Base-by-base conservation (phyloP, 179 eudicot species). In the Patellifolia procumbens region DNA sequence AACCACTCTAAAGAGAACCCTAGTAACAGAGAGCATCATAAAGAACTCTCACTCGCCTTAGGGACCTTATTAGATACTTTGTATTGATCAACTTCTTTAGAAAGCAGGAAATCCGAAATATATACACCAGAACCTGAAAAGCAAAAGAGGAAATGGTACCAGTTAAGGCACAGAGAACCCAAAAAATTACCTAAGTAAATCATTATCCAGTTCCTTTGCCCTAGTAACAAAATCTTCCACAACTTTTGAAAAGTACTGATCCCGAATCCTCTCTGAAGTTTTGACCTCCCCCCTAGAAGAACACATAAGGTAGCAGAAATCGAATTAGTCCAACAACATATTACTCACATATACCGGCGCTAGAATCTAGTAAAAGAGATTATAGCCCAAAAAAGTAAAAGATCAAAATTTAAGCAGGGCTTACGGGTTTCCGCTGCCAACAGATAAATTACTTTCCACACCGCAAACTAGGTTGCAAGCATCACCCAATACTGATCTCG, bases 401-500 rank as follows among this genome's bases (percentile, higher is more conserved):
- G 73, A 26, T 74, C 68, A 74, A 26, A 74, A 28, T 48, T 35
- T 34, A 24, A 20, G 60, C 20, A 76, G 70, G 60, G 60, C 98
- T 88, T 91, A 95, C 99, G 74, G 56, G 77, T 84, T 87, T 80
- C 65, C 64, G 52, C 45, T 68, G 71, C 77, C 86, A 74, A 49
- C 67, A 70, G 77, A 29, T 61, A 79, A 61, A 65, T 81, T 81
- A 72, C 79, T 85, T 75, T 77, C 85, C 58, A 72, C 51, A 59
- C 74, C 73, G 74, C 78, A 80, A n/a, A 81, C 67, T 74, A 82
- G 66, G 78, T 90, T 82, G 86, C 97, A 93, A 55, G 97, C 89
- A 79, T 89, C 97, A 63, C 94, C 91, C 63, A 95, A 77, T 51
- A 90, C 86, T 74, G 79, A 73, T 83, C 96, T 87, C 63, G 91